Evolutionary conservation across 352 stramenopile genomes (phyloP), one percentile per base, ranked within the genome.

Genomic region (Phytophthora megakarya): DNA sequence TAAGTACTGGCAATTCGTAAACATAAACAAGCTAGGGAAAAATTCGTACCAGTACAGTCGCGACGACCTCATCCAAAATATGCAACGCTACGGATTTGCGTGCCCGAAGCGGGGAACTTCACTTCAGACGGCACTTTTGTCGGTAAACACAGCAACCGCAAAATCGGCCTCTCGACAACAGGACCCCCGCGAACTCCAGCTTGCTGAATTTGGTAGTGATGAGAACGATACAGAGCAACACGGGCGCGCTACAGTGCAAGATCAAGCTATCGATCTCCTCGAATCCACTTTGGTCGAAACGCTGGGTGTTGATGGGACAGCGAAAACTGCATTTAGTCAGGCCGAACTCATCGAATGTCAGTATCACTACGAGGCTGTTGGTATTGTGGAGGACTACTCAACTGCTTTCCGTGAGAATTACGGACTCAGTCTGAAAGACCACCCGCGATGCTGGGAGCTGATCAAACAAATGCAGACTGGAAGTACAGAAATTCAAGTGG

Each of bases 321-420:
- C 60, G 12, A 39, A 37, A 35, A 76, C 69, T 8, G 70, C 70
- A 18, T 72, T 75, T 47, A 53, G 18, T 10, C 64, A 75, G 33
- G 50, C 68, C 7, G 64, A 77, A 45, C 54, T 76, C 33, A 75
- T 77, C n/a, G 64, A 75, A 22, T 77, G 72, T 30, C 16, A 67
- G 44, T 71, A 70, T 37, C 52, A 77, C 38, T 52, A 60, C 30
- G 60, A 72, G 8, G 61, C 37, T 26, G 32, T 64, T 4, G 63
- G 48, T 10, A 44, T 48, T 3, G 62, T 81, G 5, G 52, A 70
- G n/a, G 70, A 79, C 42, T 81, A 77, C 46, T 68, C 70, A 13
- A 23, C 37, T 26, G 33, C 51, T 40, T 79, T 81, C 51, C 61
- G 66, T 16, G 15, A 32, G 1, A 73, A 72, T 9, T 81, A 77